Evolutionary conservation across 192 early-diverging fungal species (phyloP).

Genomic region (Powellomyces hirtus): DNA sequence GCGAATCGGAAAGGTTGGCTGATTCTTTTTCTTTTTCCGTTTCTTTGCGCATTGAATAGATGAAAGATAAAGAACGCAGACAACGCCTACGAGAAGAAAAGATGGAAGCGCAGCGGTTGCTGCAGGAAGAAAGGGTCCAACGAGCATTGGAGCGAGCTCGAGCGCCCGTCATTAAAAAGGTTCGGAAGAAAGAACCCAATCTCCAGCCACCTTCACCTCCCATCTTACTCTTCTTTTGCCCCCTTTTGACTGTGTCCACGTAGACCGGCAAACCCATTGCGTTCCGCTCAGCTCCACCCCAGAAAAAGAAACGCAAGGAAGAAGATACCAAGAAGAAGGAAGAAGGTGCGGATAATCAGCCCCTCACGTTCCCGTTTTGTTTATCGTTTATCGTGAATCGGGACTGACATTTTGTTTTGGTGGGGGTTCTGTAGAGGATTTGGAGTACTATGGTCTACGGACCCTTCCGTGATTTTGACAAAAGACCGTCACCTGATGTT

Average conservation of each 20-base stretch:
- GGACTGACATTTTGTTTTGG: not conserved
- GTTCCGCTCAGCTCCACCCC: constrained; percentile 58
- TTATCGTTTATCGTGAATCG: not conserved
- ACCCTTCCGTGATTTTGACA: constrained; percentile 7
- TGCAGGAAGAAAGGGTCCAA: constrained; percentile 60
- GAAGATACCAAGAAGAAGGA: constrained; percentile 56
- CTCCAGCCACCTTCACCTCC: not conserved
- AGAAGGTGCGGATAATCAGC: constrained; percentile 24
- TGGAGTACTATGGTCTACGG: constrained; percentile 22
- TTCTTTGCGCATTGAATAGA: constrained; percentile 17
- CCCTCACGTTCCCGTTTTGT: not conserved
- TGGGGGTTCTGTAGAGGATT: constrained; percentile 9
- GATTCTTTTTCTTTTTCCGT: not conserved
- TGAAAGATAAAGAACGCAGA: constrained; percentile 60
- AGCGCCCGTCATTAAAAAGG: constrained; percentile 65
- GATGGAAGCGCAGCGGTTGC: constrained; percentile 47
- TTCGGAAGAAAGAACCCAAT: not conserved
- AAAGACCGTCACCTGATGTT: too few relatives aligned
- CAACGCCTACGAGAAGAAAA: constrained; percentile 58
- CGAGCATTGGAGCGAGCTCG: constrained; percentile 55
- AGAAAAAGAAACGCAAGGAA: constrained; percentile 56
- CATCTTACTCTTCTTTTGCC: not conserved
- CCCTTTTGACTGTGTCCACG: not conserved
- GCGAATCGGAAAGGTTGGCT: not conserved
- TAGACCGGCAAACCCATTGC: constrained; percentile 57